Percentiles rank a stretch among this genome's conserved stretches.
phyloP scores from a whole-genome alignment of 129 eudicot genomes.

The Flaveria brownii region DNA sequence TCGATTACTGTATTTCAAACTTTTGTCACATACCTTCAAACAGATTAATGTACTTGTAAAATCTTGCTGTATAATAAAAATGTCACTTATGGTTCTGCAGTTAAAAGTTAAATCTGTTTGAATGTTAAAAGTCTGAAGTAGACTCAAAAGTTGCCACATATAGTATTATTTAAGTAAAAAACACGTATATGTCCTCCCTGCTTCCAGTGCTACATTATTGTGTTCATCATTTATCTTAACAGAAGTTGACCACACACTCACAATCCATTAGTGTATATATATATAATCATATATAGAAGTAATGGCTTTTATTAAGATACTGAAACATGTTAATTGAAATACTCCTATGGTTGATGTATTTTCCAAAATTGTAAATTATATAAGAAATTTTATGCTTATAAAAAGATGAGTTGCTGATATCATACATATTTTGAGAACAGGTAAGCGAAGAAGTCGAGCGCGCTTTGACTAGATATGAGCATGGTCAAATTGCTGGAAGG shows the following conservation, averaged over 20 bases:
- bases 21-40: not conserved
- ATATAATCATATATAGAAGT: not conserved
- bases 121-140: not conserved
- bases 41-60: not conserved
- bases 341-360: not conserved
- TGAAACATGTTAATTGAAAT: conserved; percentile 18
- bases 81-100: not conserved
- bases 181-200: not conserved
- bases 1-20: not conserved
- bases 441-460: conserved; percentile 67
- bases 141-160: not conserved
- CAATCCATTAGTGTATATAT: not conserved
- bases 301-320: not conserved
- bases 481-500: conserved; percentile 48
- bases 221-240: not conserved
- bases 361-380: conserved; percentile 3
- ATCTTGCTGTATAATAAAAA: not conserved
- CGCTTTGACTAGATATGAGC: conserved; percentile 55
- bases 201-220: not conserved
- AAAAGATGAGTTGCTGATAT: conserved; percentile 5
- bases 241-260: not conserved
- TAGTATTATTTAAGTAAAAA: not conserved
- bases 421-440: conserved; percentile 25
- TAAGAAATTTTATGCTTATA: not conserved
- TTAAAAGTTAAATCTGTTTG: not conserved